Conservation (phyloP, 768 basidiomycete genomes). For the Holtermannia corniformis region DNA sequence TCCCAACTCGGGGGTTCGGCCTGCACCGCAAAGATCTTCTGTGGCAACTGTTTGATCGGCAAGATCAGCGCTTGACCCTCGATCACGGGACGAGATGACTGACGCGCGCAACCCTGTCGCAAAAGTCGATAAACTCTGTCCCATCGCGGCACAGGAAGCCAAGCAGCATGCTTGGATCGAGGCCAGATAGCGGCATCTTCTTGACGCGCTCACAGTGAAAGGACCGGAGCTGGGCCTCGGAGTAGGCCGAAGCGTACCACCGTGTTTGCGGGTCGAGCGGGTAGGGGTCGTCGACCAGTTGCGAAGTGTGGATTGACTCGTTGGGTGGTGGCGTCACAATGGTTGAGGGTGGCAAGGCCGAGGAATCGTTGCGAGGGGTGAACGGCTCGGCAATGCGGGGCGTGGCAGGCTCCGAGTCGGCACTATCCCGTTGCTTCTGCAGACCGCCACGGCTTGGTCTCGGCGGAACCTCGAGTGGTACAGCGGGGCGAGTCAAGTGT, state of each 20-base stretch:
- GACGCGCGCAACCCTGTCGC: constrained; percentile 62
- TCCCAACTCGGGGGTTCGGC: constrained; percentile 78
- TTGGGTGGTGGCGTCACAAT: neutral
- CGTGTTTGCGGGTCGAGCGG: constrained; percentile 34
- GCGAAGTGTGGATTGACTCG: neutral
- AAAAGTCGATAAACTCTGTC: constrained; percentile 75
- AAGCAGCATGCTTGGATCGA: constrained; percentile 96
- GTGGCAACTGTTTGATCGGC: constrained; percentile 48
- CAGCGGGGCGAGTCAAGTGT: constrained; percentile 58
- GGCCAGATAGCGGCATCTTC: constrained; percentile 81
- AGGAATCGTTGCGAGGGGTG: neutral
- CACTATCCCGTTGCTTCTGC: no score
- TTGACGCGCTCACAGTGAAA: constrained; percentile 95
- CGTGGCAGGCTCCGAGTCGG: neutral
- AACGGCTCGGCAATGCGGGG: neutral
- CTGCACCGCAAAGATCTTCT: constrained; percentile 73
- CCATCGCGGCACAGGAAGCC: constrained; percentile 81
- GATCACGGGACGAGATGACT: constrained; percentile 31
- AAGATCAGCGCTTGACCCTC: neutral
- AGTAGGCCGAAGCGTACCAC: constrained; percentile 62
- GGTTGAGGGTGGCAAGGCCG: neutral
- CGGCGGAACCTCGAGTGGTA: constrained; percentile 49
- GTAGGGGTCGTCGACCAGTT: no score
- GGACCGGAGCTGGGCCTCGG: constrained; percentile 61
- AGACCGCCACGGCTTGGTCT: no score